Percentiles rank a stretch among this genome's conserved stretches.
Evolutionary conservation across 1,139 yeast genomes (phyloP).

Genomic region (Yamadazyma kanchanaburiensis): DNA sequence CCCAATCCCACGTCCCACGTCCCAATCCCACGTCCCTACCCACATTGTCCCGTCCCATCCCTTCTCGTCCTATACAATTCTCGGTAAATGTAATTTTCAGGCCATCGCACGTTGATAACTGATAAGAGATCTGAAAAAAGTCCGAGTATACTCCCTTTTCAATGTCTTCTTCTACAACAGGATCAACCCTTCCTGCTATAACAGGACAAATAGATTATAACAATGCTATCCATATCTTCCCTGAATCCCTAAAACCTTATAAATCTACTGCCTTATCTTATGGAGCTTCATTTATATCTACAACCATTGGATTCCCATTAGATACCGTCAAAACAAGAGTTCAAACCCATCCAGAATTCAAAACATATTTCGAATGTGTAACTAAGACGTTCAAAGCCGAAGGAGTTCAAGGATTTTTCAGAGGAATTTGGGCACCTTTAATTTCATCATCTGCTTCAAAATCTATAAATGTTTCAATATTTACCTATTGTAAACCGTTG

Average conservation of each 20-base stretch:
- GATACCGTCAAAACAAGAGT: constrained; percentile 83
- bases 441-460: constrained; percentile 64
- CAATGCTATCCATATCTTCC: constrained; percentile 46
- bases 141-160: no score
- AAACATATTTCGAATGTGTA: constrained; percentile 58
- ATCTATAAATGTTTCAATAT: constrained; percentile 65
- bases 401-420: constrained; percentile 68
- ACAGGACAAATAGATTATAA: constrained; percentile 38
- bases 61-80: background rate
- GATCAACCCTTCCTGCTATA: constrained; percentile 48
- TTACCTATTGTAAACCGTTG: constrained; percentile 54
- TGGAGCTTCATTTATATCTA: constrained; percentile 62
- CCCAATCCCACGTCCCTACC: background rate
- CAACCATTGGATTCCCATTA: constrained; percentile 76
- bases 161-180: no score
- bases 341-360: constrained; percentile 69
- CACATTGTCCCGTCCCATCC: background rate
- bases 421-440: constrained; percentile 75
- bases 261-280: constrained; percentile 60
- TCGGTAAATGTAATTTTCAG: no score
- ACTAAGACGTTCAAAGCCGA: constrained; percentile 54
- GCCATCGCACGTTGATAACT: no score
- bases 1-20: no score
- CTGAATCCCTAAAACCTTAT: constrained; percentile 50
- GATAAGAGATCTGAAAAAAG: no score